Evolutionary conservation across 192 early-diverging fungal species (phyloP), one percentile per base, ranked within the genome.

Genomic region (Funneliformis geosporum): DNA sequence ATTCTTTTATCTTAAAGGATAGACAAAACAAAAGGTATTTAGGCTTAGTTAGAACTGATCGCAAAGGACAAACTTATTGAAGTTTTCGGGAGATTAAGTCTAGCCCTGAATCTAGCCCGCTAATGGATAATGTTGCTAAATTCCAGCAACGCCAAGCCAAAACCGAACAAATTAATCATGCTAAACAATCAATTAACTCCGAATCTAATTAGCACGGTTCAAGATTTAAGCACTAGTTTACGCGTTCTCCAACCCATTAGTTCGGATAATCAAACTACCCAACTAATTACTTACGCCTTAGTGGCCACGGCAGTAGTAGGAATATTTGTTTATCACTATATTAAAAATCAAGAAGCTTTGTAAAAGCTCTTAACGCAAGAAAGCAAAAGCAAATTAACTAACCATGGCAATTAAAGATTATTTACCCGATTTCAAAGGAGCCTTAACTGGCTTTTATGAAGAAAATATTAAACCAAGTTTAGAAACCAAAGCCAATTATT

Each of bases 311-410:
- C 38, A 6, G 50, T 73, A 47, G 44, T 11, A 0, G 71, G 71
- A 4, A 42, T 73, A 73, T 47, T 73, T 2, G 71, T 73, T 55
- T 73, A 73, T 73, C 71, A 73, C 9, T 73, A 73, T n/a, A 73
- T 73, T 2, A 73, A 47, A 55, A 0, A 55, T 0, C 71, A 73
- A 73, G 71, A 73, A 8, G 8, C 8, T 10, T 1, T 8, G 1
- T 46, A 10, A 10, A 1, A 8, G 44, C 3, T 46, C 11, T 8
- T 46, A 9, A 10, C 8, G n/a, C n/a, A n/a, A 43, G 7, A 43
- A 8, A 43, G 4, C 4, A 8, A 43, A 8, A 43, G n/a, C 64
- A 5, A 66, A 46, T 4, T 25, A 23, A 44, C 38, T 46, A 72
- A 50, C 42, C 33, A 73, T 73, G 70, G 70, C 3, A 46, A 0